Evolutionary conservation across 1,284 basidiomycete species (phyloP).

Genomic region (Melampsora occidentalis): DNA sequence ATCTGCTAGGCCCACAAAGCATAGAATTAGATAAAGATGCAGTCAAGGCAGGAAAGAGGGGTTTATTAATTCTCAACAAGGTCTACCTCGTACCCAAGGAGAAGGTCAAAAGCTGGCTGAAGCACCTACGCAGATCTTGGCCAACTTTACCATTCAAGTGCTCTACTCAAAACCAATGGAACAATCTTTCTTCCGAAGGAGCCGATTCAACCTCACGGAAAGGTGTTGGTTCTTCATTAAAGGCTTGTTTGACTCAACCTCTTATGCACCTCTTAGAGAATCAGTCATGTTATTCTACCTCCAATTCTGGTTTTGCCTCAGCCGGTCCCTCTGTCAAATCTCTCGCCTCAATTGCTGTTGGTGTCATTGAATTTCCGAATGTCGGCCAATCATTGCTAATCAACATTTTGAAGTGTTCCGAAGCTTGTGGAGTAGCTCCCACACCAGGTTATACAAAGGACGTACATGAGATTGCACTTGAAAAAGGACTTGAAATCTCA

Average conservation of each 20-base stretch:
- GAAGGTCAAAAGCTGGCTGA: slow-evolving; percentile 87
- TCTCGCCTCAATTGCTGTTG: slow-evolving; percentile 67
- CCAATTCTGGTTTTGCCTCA: slow-evolving; percentile 15
- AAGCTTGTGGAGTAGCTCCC: slow-evolving; percentile 89
- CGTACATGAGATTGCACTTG: slow-evolving; percentile 87
- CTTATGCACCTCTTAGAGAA: slow-evolving; percentile 86
- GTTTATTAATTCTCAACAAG: slow-evolving; percentile 88
- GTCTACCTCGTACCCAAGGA: slow-evolving; percentile 84
- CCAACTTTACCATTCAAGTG: slow-evolving; percentile 93
- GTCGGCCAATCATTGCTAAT: slow-evolving; percentile 95
- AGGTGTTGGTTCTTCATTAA: slow-evolving; percentile 64
- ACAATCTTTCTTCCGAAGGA: slow-evolving; percentile 60
- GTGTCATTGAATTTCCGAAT: slow-evolving; percentile 94
- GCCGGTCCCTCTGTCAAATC: slow-evolving; percentile 30
- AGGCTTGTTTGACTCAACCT: slow-evolving; percentile 62
- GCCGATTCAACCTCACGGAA: slow-evolving; percentile 39
- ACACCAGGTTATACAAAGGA: slow-evolving; percentile 93
- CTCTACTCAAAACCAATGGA: slow-evolving; percentile 73
- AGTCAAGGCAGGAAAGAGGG: slow-evolving; percentile 74
- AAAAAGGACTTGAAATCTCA: slow-evolving; percentile 84
- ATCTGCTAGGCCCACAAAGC: slow-evolving; percentile 84
- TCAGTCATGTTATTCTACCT: slow-evolving; percentile 61
- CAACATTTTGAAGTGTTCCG: slow-evolving; percentile 85
- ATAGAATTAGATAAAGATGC: slow-evolving; percentile 86
- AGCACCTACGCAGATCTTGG: slow-evolving; percentile 81